These are phyloP conservation scores for Cicer pinnatifidum DNA, from an alignment of 306 rosid genomes.

Conservation along the genomic window DNA sequence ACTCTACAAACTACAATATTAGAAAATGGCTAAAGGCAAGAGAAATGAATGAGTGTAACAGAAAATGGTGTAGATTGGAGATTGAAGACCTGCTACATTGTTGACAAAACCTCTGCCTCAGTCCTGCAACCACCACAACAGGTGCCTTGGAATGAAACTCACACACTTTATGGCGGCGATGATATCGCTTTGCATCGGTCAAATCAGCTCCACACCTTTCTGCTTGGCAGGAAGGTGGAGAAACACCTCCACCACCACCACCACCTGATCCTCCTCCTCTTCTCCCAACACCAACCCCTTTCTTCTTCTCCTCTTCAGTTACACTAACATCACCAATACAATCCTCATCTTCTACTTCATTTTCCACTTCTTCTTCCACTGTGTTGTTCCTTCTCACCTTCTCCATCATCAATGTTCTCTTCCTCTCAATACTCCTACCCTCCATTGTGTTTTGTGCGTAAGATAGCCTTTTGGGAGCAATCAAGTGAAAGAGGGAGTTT, in stretches of 20 bases:
- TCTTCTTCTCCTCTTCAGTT: slow-evolving; percentile 61
- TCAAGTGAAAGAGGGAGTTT: slow-evolving; percentile 46
- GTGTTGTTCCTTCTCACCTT: slow-evolving; percentile 51
- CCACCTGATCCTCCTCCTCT: slow-evolving; percentile 40
- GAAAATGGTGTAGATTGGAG: slow-evolving; percentile 34
- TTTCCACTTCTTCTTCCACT: slow-evolving; percentile 63
- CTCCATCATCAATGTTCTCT: slow-evolving; percentile 51
- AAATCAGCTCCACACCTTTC: slow-evolving; percentile 79
- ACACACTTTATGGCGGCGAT: slow-evolving; percentile 97
- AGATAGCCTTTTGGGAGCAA: slow-evolving; percentile 45
- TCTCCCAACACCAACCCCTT: slow-evolving; percentile 47
- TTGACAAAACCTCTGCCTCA: slow-evolving; percentile 89
- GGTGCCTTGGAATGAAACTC: slow-evolving; percentile 89
- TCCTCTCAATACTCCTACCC: slow-evolving; percentile 60
- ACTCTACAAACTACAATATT: slow-evolving; percentile 4
- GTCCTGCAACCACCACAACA: slow-evolving; percentile 70
- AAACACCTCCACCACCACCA: slow-evolving; percentile 53
- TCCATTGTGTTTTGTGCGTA: slow-evolving; percentile 55
- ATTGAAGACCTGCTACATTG: slow-evolving; percentile 91
- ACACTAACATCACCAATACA: slow-evolving; percentile 4
- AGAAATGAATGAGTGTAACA: neutral
- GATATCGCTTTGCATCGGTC: slow-evolving; percentile 75
- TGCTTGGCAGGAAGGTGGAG: slow-evolving; percentile 76
- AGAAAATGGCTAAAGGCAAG: slow-evolving; percentile 17
- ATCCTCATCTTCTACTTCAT: slow-evolving; percentile 72